Evolutionary conservation across 441 rosid species (phyloP), one percentile per base, ranked within the genome.

Genomic region (Populus trichocarpa): DNA sequence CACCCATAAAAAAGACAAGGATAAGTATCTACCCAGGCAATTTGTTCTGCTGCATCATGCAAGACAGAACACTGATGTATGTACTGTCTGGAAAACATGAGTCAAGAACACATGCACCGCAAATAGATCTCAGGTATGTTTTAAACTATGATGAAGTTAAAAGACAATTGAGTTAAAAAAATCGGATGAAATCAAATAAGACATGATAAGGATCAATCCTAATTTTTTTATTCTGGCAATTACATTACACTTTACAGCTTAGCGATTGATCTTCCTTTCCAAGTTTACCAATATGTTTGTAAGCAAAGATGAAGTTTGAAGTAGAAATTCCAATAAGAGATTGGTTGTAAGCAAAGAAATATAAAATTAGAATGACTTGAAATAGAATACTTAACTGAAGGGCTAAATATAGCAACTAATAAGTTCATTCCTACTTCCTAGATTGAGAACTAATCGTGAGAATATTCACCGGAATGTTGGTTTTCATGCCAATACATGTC

Each of bases 401-500:
- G 59, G 59, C n/a, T 50, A 46, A 13, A 50, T 50, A 50, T 50
- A 16, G 57, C 57, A 46, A 14, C 20, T 50, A 16, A 50, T 50
- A 50, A 50, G 59, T 50, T 16, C 59, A 50, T 50, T 16, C 59
- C 59, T 50, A 50, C 59, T 16, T 50, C n/a, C n/a, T 50, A 50
- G 1, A 14, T 50, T 50, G n/a, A 53, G 61, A 53, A 1, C 22
- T 53, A 18, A 53, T 53, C 18, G 61, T 53, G 61, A 77, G 50
- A 81, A 75, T 65, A 78, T 71, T 86, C 87, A 93, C 97, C 68
- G 97, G 97, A 81, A 91, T 89, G 74, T 88, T 83, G 13, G 92
- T 95, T 83, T 86, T 91, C 95, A 93, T 89, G 82, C 98, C 95
- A 69, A 95, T 53, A 53, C 96, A 30, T 30, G 95, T 93, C 26